phyloP scores from a whole-genome alignment of 2,329 filamentous ascomycete genomes.

The Dactylellina haptotyla region DNA sequence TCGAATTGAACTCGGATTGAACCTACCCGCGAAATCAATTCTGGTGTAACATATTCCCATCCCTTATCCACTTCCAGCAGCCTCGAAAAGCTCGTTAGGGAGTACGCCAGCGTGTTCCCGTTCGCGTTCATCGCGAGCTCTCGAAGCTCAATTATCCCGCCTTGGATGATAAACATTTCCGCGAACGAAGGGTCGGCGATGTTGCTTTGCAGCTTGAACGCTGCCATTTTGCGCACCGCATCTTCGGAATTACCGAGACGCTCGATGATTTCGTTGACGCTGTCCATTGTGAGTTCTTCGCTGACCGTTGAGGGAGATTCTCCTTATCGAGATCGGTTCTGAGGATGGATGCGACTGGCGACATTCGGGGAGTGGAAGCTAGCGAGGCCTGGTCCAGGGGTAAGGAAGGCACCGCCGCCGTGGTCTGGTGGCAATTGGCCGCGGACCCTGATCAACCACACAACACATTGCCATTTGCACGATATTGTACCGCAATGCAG shows the following conservation, averaged over 20 bases:
- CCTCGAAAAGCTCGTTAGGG: slow-evolving; percentile 85
- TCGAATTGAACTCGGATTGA: slow-evolving; percentile 7
- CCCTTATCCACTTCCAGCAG: slow-evolving; percentile 96
- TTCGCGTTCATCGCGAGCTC: slow-evolving; percentile 83
- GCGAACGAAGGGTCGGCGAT: slow-evolving; percentile 97
- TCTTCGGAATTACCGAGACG: slow-evolving; percentile 66
- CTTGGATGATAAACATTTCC: slow-evolving; percentile 91
- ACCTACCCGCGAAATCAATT: slow-evolving; percentile 70
- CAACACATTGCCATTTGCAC: slow-evolving; percentile 9
- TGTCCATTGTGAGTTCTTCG: slow-evolving; percentile 55
- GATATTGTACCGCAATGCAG: neutral
- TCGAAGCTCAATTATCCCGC: slow-evolving; percentile 82
- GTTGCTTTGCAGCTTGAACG: slow-evolving; percentile 94
- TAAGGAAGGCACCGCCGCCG: slow-evolving; percentile 13
- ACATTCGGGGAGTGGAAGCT: slow-evolving; percentile 33
- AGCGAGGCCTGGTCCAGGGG: slow-evolving; percentile 36
- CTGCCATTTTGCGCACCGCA: slow-evolving; percentile 95
- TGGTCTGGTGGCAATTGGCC: neutral
- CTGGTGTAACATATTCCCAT: slow-evolving; percentile 76
- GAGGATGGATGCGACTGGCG: slow-evolving; percentile 40
- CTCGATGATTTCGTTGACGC: slow-evolving; percentile 59
- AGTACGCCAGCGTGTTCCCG: slow-evolving; percentile 95
- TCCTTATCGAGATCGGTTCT: slow-evolving; percentile 21
- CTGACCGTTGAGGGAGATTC: slow-evolving; percentile 15
- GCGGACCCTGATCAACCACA: slow-evolving; percentile 5